These are phyloP conservation scores for Thymus quinquecostatus DNA, from an alignment of 257 asterid species.

Conservation along the genomic window DNA sequence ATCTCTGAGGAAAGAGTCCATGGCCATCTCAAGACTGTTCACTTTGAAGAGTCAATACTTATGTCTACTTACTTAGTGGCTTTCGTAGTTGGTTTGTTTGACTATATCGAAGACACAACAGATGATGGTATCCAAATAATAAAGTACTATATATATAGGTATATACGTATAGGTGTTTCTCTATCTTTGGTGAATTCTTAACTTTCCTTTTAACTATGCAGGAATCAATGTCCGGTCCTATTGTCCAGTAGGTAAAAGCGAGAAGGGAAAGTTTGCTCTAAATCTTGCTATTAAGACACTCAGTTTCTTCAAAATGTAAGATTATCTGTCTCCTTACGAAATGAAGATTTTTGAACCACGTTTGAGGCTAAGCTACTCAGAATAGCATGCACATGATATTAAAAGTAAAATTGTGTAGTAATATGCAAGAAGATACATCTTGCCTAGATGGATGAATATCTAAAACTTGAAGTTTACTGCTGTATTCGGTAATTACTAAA, in stretches of 20 bases:
- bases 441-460: neutral
- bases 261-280: constrained; percentile 48
- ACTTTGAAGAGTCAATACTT: constrained; percentile 42
- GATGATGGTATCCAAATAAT: constrained; percentile 39
- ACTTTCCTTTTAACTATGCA: constrained; percentile 20
- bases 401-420: neutral
- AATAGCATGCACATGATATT: neutral
- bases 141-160: neutral
- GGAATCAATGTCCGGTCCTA: constrained; percentile 45
- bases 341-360: neutral
- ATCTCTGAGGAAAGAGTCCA: constrained; percentile 35
- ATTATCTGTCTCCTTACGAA: neutral
- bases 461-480: neutral
- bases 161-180: neutral
- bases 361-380: neutral
- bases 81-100: constrained; percentile 50
- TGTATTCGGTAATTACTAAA: neutral
- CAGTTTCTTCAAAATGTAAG: constrained; percentile 40
- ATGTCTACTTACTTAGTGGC: constrained; percentile 53
- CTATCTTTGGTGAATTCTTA: neutral
- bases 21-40: constrained; percentile 38
- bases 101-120: constrained; percentile 42
- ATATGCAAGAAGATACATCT: neutral
- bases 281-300: constrained; percentile 44
- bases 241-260: constrained; percentile 41